These are phyloP conservation scores for Batrachochytrium dendrobatidis DNA, from an alignment of 371 early-diverging fungal genomes.

Conservation along the genomic window DNA sequence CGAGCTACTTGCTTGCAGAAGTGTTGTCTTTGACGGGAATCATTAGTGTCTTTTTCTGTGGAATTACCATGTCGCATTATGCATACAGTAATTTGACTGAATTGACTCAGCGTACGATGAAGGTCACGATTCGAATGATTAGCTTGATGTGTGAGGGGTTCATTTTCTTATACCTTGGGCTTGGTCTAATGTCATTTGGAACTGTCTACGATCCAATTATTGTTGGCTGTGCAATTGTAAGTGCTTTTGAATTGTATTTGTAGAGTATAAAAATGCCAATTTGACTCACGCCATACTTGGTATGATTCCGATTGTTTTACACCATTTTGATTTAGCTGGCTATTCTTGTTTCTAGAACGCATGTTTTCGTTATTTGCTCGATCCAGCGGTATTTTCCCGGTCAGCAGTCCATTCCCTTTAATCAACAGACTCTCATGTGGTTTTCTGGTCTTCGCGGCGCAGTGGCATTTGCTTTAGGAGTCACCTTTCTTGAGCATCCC, in stretches of 20 bases:
- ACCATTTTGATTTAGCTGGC: constrained; percentile 28
- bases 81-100: constrained; percentile 35
- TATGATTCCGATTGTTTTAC: no score
- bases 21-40: constrained; percentile 42
- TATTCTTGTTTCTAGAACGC: constrained; percentile 40
- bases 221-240: constrained; percentile 27
- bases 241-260: neutral
- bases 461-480: constrained; percentile 51
- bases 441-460: constrained; percentile 47
- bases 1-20: constrained; percentile 42
- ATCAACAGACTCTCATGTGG: constrained; percentile 45
- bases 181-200: constrained; percentile 45
- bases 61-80: constrained; percentile 49
- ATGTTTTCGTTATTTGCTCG: constrained; percentile 51
- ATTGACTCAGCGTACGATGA: constrained; percentile 20
- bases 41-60: constrained; percentile 45
- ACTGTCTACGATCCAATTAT: constrained; percentile 36
- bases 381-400: neutral
- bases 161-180: constrained; percentile 47
- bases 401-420: constrained; percentile 27
- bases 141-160: constrained; percentile 41
- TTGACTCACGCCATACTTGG: neutral
- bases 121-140: constrained; percentile 38
- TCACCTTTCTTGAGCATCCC: constrained; percentile 44
- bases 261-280: neutral